Conservation (phyloP, 768 basidiomycete genomes). For the Naganishia onofrii region DNA sequence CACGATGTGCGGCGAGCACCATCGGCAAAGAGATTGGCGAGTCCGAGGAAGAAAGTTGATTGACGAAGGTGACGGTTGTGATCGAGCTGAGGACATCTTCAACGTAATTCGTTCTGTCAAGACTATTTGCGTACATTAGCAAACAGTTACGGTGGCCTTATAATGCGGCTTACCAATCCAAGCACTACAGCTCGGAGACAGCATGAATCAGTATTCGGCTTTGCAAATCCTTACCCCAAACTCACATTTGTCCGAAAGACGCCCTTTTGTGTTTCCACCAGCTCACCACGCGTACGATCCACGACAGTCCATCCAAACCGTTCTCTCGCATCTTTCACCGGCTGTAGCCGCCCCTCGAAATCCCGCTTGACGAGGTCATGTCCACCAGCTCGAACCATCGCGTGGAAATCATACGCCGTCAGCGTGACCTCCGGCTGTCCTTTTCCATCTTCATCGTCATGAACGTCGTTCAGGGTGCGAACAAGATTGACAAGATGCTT, state of each 20-base stretch:
- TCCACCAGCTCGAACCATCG: constrained; percentile 71
- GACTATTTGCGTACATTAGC: constrained; percentile 55
- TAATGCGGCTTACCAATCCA: constrained; percentile 45
- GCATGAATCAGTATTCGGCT: background rate
- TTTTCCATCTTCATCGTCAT: constrained; percentile 45
- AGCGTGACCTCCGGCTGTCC: constrained; percentile 52
- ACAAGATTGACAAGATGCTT: constrained; percentile 61
- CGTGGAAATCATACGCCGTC: constrained; percentile 93
- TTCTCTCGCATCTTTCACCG: constrained; percentile 62
- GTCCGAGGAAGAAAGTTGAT: constrained; percentile 65
- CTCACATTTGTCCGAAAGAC: constrained; percentile 60
- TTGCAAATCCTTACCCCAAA: background rate
- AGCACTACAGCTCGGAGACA: constrained; percentile 31
- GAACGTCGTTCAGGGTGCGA: constrained; percentile 31
- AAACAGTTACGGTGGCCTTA: background rate
- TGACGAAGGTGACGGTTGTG: constrained; percentile 76
- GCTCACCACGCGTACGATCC: constrained; percentile 39
- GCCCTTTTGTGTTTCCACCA: constrained; percentile 80
- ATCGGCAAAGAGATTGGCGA: constrained; percentile 54
- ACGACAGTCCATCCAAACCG: constrained; percentile 71
- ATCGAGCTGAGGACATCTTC: constrained; percentile 88
- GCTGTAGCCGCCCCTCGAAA: constrained; percentile 56
- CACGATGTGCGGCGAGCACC: constrained; percentile 71
- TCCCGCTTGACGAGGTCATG: constrained; percentile 81
- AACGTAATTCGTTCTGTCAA: constrained; percentile 96